Evolutionary conservation across 306 rosid species (phyloP), one percentile per base, ranked within the genome.

Genomic region (Ceratonia siliqua): DNA sequence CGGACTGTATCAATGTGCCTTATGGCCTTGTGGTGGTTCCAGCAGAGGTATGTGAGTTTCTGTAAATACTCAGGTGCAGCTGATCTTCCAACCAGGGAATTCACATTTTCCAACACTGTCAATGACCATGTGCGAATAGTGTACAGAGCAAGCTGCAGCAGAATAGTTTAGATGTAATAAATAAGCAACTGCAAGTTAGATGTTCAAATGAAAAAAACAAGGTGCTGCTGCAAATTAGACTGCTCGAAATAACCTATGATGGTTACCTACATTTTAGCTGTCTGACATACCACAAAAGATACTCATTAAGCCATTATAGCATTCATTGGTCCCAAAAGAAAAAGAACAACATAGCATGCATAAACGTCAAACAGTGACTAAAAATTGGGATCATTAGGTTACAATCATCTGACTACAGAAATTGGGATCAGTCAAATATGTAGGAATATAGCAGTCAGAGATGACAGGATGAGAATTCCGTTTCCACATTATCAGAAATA

Each of bases 121-220:
- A 91, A 56, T 1, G 98, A 94, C 97, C 98, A 94, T 18, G 97
- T 94, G 70, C 96, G 96, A 52, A 94, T 88, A 1, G 98, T 91
- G 86, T 94, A 94, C 85, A 94, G 66, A 49, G 97, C 98, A 74
- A 94, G 85, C 98, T 94, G 91, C 83, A 74, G 74, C 9, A 68
- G 35, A 70, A 27, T 52, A 78, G 73, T 68, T 68, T 27, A 62
- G 3, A 62, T 46, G 18, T 56, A 55, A 48, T 72, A 58, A 62
- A 52, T 39, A 39, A 43, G 27, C 27, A 50, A n/a, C 11, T 13
- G 72, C 45, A 68, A 46, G 32, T 78, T 25, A 22, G 1, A 58
- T 18, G 50, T 52, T 13, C 27, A 61, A 55, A 69, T 55, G 35
- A 54, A 27, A 38, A 25, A 45, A 22, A 14, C 32, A 73, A 17